phyloP scores from a whole-genome alignment of 1,284 basidiomycete genomes.

The Entoloma clypeatum region DNA sequence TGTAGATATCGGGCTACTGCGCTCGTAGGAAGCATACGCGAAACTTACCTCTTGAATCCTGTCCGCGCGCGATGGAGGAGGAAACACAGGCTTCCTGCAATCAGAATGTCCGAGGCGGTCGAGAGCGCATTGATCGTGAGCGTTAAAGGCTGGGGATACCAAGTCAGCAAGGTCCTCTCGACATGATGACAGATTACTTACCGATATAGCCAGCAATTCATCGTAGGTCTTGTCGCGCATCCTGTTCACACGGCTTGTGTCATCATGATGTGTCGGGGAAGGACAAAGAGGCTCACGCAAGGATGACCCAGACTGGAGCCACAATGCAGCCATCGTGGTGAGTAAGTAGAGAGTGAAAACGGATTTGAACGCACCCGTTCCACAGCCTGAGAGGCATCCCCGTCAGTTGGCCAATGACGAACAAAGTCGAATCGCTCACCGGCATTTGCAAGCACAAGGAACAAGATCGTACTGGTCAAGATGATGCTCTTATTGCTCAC shows the following conservation, averaged over 20 bases:
- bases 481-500: conserved; percentile 27
- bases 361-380: conserved; percentile 9
- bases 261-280: not conserved
- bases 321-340: not conserved
- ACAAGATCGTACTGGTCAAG: conserved; percentile 23
- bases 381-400: conserved; percentile 11
- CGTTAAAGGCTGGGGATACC: conserved; percentile 31
- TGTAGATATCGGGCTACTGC: conserved; percentile 7
- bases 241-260: conserved; percentile 3
- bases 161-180: not conserved
- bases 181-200: conserved; percentile 1
- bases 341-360: not conserved
- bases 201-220: conserved; percentile 17
- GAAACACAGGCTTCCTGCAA: conserved; percentile 38
- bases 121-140: conserved; percentile 43
- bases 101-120: conserved; percentile 39
- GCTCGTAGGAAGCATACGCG: not conserved
- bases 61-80: conserved; percentile 41
- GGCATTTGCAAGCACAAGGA: conserved; percentile 24
- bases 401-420: not conserved
- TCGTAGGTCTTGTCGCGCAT: conserved; percentile 19
- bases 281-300: conserved; percentile 11
- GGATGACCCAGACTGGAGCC: conserved; percentile 17
- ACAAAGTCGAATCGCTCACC: conserved; percentile 14
- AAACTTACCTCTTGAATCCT: conserved; percentile 36